Evolutionary conservation across 2,329 filamentous ascomycete genomes (phyloP).

Genomic region (Penicillium sumatraense): DNA sequence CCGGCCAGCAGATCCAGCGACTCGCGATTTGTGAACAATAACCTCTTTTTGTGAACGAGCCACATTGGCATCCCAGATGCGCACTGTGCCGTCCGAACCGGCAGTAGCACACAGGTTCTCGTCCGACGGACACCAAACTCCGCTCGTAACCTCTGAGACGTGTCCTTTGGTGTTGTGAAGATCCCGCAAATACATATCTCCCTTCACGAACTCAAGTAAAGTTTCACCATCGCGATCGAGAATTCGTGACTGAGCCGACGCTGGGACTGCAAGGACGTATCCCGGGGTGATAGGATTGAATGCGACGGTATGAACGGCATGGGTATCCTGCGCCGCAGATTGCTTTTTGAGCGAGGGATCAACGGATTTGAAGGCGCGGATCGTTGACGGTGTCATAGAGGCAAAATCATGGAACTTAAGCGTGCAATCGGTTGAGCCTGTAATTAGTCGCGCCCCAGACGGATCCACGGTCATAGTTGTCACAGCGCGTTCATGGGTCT

Average conservation of each 20-base stretch:
- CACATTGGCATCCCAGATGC: constrained; percentile 96
- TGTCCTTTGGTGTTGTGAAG: constrained; percentile 99
- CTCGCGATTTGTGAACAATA: constrained; percentile 92
- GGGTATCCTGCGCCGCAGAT: constrained; percentile 75
- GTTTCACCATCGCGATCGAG: constrained; percentile 87
- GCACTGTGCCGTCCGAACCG: constrained; percentile 90
- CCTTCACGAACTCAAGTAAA: constrained; percentile 88
- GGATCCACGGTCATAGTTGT: constrained; percentile 85
- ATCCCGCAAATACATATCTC: constrained; percentile 96
- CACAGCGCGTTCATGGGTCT: constrained; percentile 87
- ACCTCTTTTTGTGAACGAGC: constrained; percentile 89
- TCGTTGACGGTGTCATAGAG: constrained; percentile 91
- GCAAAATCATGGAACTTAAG: constrained; percentile 95
- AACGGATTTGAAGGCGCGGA: constrained; percentile 89
- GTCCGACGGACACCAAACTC: constrained; percentile 88
- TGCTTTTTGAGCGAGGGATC: constrained; percentile 82
- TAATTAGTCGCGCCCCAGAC: constrained; percentile 80
- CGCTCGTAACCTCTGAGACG: constrained; percentile 86
- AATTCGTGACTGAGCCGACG: constrained; percentile 87
- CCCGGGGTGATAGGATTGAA: constrained; percentile 84
- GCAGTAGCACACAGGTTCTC: constrained; percentile 85
- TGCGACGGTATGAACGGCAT: constrained; percentile 82
- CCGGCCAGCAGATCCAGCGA: constrained; percentile 84
- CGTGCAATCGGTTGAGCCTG: constrained; percentile 88
- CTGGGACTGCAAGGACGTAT: constrained; percentile 83